phyloP scores from a whole-genome alignment of 106 monocot genomes.

The Phalaenopsis aphrodite region DNA sequence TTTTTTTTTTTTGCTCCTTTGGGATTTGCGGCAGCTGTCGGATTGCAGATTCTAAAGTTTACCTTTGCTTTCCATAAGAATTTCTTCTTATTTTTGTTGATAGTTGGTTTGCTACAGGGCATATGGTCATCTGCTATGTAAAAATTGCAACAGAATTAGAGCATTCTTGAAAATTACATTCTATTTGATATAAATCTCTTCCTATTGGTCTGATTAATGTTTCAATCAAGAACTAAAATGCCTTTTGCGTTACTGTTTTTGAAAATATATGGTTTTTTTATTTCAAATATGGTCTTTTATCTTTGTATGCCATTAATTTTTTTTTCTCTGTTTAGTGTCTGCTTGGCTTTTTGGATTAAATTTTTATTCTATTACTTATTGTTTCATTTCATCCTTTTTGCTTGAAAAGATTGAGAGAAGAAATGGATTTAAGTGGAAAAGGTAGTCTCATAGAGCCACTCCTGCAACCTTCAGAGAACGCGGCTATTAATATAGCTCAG shows the following conservation, averaged over 20 bases:
- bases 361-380: neutral
- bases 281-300: no score
- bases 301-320: neutral
- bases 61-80: neutral
- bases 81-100: neutral
- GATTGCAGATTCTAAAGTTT: neutral
- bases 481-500: slow-evolving; percentile 9
- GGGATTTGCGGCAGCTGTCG: neutral
- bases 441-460: slow-evolving; percentile 39
- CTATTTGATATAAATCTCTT: neutral
- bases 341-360: neutral
- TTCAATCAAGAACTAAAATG: neutral
- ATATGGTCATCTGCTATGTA: neutral
- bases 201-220: neutral
- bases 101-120: neutral
- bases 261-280: neutral
- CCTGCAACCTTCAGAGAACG: slow-evolving; percentile 16
- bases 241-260: neutral
- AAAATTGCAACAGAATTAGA: neutral
- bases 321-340: neutral
- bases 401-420: neutral
- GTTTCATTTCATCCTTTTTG: neutral
- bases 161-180: neutral
- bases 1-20: neutral
- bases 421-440: slow-evolving; percentile 35